Evolutionary conservation across 2,329 filamentous ascomycete species (phyloP), one percentile per base, ranked within the genome.

Genomic region (Monilinia laxa): DNA sequence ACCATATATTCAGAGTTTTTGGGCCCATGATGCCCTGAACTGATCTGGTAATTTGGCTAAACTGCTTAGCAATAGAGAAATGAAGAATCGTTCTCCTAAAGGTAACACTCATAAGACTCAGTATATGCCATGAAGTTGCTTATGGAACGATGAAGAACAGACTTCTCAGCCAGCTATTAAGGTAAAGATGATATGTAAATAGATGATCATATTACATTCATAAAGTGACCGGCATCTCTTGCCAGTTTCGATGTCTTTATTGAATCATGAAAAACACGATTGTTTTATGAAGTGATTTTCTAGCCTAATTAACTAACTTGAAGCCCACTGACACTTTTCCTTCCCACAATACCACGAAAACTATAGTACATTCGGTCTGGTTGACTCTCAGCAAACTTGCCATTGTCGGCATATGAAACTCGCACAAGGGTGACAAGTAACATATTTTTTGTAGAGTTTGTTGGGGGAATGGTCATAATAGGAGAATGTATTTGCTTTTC

Each of bases 311-410:
- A 38, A 62, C 38, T 51, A 51, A 62, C 5, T 51, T 40, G 28
- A 51, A 51, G 45, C 58, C n/a, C 35, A 38, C 45, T 38, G 20
- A 35, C 20, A 35, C 9, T 38, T 38, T 38, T 25, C 31, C 45
- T 9, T 38, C 47, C 45, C 58, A 51, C 47, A 62, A 38, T 6
- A 47, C 45, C 45, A 62, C 58, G 47, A 31, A 62, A 51, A 62
- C 45, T 40, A 62, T 51, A 25, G 23, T 62, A 62, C 58, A 51
- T 62, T 62, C 45, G 38, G 31, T 62, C 31, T 62, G 31, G 20
- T 35, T 25, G 28, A 38, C 58, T 38, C 28, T 38, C 58, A 62
- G 58, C 31, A 51, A 62, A 62, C 58, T 62, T 62, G 58, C 58
- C 45, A 62, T 62, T 31, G 16, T 51, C 31, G 23, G 45, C n/a